Conservation (phyloP, 1,139 yeast genomes). For the Zygoascus hellenicus region DNA sequence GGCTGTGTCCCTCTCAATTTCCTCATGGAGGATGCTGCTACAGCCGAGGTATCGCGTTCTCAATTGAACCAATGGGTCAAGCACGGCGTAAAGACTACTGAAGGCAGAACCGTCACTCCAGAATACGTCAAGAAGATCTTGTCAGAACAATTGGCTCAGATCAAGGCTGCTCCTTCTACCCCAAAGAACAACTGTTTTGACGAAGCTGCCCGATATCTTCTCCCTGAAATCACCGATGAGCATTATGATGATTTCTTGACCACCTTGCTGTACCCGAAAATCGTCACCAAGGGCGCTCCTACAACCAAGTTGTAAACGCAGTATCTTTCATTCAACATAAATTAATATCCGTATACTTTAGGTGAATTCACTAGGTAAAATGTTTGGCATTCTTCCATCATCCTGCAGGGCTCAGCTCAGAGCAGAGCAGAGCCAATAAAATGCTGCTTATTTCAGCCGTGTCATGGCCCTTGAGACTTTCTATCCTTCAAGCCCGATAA, state of each 20-base stretch:
- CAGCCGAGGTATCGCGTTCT: conserved; percentile 79
- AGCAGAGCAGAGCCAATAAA: too few relatives aligned
- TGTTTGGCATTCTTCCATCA: too few relatives aligned
- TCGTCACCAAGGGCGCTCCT: conserved; percentile 17
- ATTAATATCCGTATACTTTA: conserved; percentile 3
- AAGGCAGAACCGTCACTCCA: conserved; percentile 53
- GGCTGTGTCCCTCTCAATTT: conserved; percentile 81
- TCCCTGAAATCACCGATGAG: conserved; percentile 33
- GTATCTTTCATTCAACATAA: too few relatives aligned
- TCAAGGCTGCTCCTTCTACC: conserved; percentile 43
- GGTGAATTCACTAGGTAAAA: neutral
- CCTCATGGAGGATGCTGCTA: conserved; percentile 85
- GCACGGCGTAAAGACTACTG: conserved; percentile 59
- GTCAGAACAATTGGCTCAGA: conserved; percentile 56
- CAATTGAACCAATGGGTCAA: conserved; percentile 83
- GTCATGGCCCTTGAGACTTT: too few relatives aligned
- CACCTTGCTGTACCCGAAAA: conserved; percentile 42
- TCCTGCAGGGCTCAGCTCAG: too few relatives aligned
- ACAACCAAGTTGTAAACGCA: conserved; percentile 18
- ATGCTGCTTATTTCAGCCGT: too few relatives aligned
- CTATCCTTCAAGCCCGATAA: too few relatives aligned
- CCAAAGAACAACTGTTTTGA: conserved; percentile 52
- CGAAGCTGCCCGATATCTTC: conserved; percentile 37
- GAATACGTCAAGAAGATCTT: conserved; percentile 52
- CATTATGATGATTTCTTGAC: conserved; percentile 35